Evolutionary conservation across 176 grass and related monocot genomes (phyloP), one percentile per base, ranked within the genome.

Genomic region (Chrysopogon serrulatus): DNA sequence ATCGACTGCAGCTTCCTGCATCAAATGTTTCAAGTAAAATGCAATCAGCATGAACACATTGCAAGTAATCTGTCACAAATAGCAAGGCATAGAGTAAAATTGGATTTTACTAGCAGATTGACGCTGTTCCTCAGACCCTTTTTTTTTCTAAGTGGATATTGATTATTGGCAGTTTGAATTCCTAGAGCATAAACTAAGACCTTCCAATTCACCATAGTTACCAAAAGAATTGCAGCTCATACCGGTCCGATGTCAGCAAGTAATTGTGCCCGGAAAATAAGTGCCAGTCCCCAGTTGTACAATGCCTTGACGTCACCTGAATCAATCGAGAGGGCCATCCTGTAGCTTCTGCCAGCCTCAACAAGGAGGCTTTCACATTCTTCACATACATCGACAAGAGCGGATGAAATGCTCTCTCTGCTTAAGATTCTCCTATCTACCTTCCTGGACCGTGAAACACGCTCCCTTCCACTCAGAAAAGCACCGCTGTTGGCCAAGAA

Each of bases 201-300:
- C 0, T 19, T 48, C 21, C 54, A 13, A 31, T 5, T n/a, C 17
- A 72, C 60, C 13, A 53, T 15, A 76, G 28, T 28, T 43, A 49
- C 15, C 3, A 45, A 67, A 53, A 0, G 54, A 4, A 53, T 64
- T 4, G 17, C 57, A 74, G 64, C 54, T 45, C 92, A 91, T 95
- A 98, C 96, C 78, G 96, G 93, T 90, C 96, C 96, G 19, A 98
- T 93, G 85, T 98, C 96, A 17, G 93, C 87, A 85, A 98, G 92
- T 77, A 98, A 84, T 56, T 98, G 93, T 11, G 87, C 96, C 64
- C 89, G 96, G 35, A 90, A 92, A 60, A 84, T 93, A 40, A 98
- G 91, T 9, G 93, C 93, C 39, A 95, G 80, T 14, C 96, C 93
- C 96, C 93, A 98, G 59, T 95, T 98, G 71, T 98, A 93, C 73